Conservation (phyloP, 2,329 filamentous ascomycete genomes). For the Purpureocillium takamizusanense region DNA sequence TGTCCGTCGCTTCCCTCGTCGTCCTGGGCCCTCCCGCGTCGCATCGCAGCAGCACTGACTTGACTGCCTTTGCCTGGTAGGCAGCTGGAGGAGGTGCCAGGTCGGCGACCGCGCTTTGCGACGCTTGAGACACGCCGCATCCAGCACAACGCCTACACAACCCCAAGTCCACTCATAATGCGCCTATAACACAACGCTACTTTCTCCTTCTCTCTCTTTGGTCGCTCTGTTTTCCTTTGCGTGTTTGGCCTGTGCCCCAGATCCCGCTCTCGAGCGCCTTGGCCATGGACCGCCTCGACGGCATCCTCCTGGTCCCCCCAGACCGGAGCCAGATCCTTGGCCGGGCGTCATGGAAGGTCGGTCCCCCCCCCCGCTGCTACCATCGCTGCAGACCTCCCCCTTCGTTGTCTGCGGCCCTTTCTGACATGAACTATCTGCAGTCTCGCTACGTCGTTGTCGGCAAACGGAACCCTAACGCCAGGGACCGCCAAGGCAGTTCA, state of each 20-base stretch:
- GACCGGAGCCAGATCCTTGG: constrained; percentile 42
- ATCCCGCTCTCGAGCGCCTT: constrained; percentile 3
- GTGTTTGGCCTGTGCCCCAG: neutral
- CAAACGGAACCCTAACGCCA: constrained; percentile 17
- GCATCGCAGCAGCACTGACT: no score
- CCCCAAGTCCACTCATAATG: constrained; percentile 7
- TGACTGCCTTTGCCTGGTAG: no score
- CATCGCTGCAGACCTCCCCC: neutral
- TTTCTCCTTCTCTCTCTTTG: neutral
- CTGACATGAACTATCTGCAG: constrained; percentile 25
- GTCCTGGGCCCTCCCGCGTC: no score
- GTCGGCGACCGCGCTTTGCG: no score
- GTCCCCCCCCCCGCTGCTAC: constrained; percentile 7
- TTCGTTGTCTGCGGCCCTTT: constrained; percentile 8
- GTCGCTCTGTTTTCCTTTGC: no score
- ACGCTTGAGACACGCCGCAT: no score
- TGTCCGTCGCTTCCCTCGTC: no score
- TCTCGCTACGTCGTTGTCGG: constrained; percentile 52
- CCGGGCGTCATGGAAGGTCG: constrained; percentile 43
- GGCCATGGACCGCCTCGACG: constrained; percentile 32
- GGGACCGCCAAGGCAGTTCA: constrained; percentile 26
- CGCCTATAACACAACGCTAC: constrained; percentile 4
- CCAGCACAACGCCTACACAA: no score
- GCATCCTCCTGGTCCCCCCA: constrained; percentile 39
- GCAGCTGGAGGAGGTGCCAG: no score